Evolutionary conservation across 768 basidiomycete genomes (phyloP).

Genomic region (Tricholoma sp.): DNA sequence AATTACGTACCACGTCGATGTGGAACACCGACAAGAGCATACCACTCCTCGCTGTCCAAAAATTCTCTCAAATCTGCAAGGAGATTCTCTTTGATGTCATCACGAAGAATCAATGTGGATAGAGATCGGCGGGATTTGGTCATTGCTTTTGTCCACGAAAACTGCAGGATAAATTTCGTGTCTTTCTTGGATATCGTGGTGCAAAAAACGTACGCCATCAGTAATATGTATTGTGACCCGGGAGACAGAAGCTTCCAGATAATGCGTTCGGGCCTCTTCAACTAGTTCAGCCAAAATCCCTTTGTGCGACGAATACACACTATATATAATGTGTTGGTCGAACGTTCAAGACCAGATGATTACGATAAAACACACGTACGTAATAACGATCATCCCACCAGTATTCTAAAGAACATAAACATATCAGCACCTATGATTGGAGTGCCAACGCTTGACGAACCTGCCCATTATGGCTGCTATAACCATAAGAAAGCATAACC

Average conservation of each 20-base stretch:
- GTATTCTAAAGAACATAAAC: neutral
- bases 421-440: neutral
- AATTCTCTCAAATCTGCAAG: constrained; percentile 50
- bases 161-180: constrained; percentile 25
- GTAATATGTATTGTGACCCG: constrained; percentile 31
- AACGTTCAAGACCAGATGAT: neutral
- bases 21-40: constrained; percentile 49
- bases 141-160: constrained; percentile 40
- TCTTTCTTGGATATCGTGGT: neutral
- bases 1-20: constrained; percentile 38
- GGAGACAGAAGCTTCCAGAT: constrained; percentile 28
- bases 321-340: constrained; percentile 6
- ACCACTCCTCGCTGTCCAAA: constrained; percentile 51
- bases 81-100: constrained; percentile 40
- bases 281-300: constrained; percentile 28
- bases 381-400: neutral
- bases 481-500: neutral
- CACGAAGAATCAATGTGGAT: constrained; percentile 46
- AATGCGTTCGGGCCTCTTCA: constrained; percentile 29
- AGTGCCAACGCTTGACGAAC: too few species aligned
- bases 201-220: constrained; percentile 20
- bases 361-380: neutral
- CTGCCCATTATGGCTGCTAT: neutral
- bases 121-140: constrained; percentile 45
- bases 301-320: constrained; percentile 37